Conservation (phyloP, 2,329 filamentous ascomycete species). For the Chrysoporthe cubensis region DNA sequence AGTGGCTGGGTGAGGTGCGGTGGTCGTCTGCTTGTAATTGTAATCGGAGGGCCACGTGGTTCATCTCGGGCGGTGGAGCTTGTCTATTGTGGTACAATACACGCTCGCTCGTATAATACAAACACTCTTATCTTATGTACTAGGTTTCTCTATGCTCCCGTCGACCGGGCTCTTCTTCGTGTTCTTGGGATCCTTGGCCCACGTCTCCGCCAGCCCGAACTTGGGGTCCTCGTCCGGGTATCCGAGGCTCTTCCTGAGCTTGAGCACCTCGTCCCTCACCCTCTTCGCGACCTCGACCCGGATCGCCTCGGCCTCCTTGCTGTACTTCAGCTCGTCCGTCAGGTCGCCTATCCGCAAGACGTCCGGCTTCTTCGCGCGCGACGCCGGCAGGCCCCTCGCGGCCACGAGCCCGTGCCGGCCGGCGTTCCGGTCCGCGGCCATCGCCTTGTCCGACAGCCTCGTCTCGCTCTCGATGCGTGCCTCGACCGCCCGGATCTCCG, state of each 20-base stretch:
- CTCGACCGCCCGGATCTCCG: conserved; percentile 31
- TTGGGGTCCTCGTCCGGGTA: conserved; percentile 79
- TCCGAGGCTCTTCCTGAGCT: conserved; percentile 72
- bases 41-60: neutral
- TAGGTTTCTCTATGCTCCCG: conserved; percentile 49
- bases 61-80: neutral
- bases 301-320: conserved; percentile 74
- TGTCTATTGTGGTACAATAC: neutral
- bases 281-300: conserved; percentile 79
- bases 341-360: conserved; percentile 55
- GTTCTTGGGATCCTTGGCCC: conserved; percentile 58
- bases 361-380: conserved; percentile 31
- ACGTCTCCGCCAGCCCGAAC: conserved; percentile 79
- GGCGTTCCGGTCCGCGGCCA: conserved; percentile 18
- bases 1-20: neutral
- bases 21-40: neutral
- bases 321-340: conserved; percentile 68
- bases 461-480: conserved; percentile 3
- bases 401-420: conserved; percentile 27
- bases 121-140: conserved; percentile 6
- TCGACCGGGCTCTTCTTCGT: conserved; percentile 59
- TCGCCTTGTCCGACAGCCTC: conserved; percentile 2
- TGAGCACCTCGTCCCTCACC: conserved; percentile 79
- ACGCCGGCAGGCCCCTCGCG: conserved; percentile 17
- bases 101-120: neutral